Evolutionary conservation across 495 filamentous ascomycete species (phyloP), one percentile per base, ranked within the genome.

Genomic region (Xylaria nigripes): DNA sequence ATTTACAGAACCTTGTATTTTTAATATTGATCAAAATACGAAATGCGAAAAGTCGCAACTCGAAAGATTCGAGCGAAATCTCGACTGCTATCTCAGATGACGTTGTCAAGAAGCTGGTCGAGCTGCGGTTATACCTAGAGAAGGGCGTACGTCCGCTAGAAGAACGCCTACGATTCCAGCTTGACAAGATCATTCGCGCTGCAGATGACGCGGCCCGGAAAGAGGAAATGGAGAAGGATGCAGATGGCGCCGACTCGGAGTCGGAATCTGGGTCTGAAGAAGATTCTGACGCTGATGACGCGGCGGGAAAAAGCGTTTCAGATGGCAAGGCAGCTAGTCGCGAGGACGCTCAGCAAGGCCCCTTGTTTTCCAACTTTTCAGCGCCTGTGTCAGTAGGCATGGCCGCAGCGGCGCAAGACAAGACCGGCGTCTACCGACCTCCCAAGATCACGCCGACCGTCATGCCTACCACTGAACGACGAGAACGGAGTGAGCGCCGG

Each of bases 1-100:
- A 98, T 72, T 75, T 97, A 0, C 94, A 97, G 61, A 91, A 96
- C 61, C 80, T 96, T 4, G 88, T 92, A 27, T 95, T 96, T 59
- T 72, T 97, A 45, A 85, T 94, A 34, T 71, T 96, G 2, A 69
- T 91, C 41, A 93, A 95, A 67, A 66, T 96, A 16, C 81, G 88
- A 16, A 79, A 83, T 61, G 65, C 76, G 1, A 73, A 72, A 48
- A 70, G 64, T 16, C 59, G 64, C 0, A 40, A 38, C 1, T 48
- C 66, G 0, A 61, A 36, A 12, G 32, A 73, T 0, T 8, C 47
- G 8, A 42, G 54, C 38, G 57, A 61, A 10, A 42, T 42, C 12
- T 46, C 41, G n/a, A 15, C 56, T 1, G 57, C 60, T 8, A 43
- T 61, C 25, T 57, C 55, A 9, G 61, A 67, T 34, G 75, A 81